Conservation (phyloP, 257 asterid genomes). For the Gardenia jasminoides region DNA sequence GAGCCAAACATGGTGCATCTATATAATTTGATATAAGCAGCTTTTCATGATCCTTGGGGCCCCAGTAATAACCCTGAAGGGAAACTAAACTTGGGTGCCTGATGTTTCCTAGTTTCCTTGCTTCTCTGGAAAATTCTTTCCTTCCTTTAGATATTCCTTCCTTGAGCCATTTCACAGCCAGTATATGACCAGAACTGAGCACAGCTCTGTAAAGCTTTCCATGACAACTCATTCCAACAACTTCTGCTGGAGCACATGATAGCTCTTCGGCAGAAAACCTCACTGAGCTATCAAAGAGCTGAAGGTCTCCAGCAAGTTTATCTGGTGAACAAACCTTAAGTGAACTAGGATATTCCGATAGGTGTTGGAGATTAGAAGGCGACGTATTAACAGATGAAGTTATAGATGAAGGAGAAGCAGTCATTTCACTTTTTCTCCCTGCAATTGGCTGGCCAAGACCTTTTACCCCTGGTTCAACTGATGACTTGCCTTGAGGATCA, state of each 20-base stretch:
- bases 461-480: slow-evolving; percentile 24
- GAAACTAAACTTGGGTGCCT: slow-evolving; percentile 67
- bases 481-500: slow-evolving; percentile 27
- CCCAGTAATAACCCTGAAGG: slow-evolving; percentile 83
- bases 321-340: slow-evolving; percentile 71
- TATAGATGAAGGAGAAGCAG: slow-evolving; percentile 37
- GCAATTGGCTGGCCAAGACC: slow-evolving; percentile 33
- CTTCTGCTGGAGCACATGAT: slow-evolving; percentile 84
- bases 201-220: slow-evolving; percentile 77
- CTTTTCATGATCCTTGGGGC: slow-evolving; percentile 86
- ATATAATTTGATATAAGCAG: slow-evolving; percentile 60
- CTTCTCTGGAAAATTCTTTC: slow-evolving; percentile 77
- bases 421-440: slow-evolving; percentile 33
- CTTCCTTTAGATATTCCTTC: slow-evolving; percentile 75
- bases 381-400: slow-evolving; percentile 33
- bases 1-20: slow-evolving; percentile 65
- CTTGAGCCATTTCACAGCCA: slow-evolving; percentile 80
- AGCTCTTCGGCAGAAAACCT: slow-evolving; percentile 71
- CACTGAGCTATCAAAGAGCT: slow-evolving; percentile 58
- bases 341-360: slow-evolving; percentile 40
- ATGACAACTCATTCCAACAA: slow-evolving; percentile 81
- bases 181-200: slow-evolving; percentile 51
- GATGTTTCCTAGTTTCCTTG: slow-evolving; percentile 71
- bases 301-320: slow-evolving; percentile 79
- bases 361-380: slow-evolving; percentile 34